phyloP scores from a whole-genome alignment of 257 asterid genomes.

The Pogostemon cablin region DNA sequence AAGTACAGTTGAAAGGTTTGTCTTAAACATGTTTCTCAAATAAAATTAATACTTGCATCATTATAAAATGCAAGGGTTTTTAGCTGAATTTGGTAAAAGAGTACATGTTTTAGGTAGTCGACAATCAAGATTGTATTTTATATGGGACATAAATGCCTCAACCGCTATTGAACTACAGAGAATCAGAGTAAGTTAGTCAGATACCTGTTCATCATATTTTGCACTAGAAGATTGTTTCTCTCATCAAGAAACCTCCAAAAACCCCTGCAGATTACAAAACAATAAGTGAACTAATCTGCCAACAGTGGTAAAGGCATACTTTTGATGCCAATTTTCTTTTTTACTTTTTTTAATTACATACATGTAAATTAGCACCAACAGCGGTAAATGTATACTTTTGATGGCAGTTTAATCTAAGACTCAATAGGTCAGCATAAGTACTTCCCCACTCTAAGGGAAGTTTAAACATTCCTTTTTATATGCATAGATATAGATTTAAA shows the following conservation, averaged over 20 bases:
- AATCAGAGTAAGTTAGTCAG: conserved; percentile 18
- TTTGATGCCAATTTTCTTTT: too few species aligned
- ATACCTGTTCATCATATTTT: conserved; percentile 89
- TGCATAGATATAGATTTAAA: too few species aligned
- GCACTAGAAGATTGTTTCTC: conserved; percentile 61
- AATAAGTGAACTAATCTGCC: background rate
- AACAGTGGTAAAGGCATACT: too few species aligned
- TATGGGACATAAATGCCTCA: background rate
- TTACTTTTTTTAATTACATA: too few species aligned
- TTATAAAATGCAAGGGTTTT: background rate
- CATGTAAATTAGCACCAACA: too few species aligned
- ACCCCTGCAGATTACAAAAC: conserved; percentile 56
- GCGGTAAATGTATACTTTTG: too few species aligned
- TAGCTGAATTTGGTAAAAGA: background rate
- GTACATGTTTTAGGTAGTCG: conserved; percentile 9
- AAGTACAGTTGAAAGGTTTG: background rate
- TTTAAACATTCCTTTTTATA: too few species aligned
- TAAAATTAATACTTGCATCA: background rate
- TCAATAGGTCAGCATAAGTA: too few species aligned
- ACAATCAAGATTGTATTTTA: conserved; percentile 4
- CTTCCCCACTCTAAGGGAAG: too few species aligned
- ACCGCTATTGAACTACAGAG: conserved; percentile 9
- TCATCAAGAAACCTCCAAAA: conserved; percentile 88
- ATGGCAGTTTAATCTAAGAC: too few species aligned
- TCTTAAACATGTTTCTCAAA: conserved; percentile 10